Evolutionary conservation across 176 grass and related monocot genomes (phyloP), one percentile per base, ranked within the genome.

Genomic region (Triticum monococcum): DNA sequence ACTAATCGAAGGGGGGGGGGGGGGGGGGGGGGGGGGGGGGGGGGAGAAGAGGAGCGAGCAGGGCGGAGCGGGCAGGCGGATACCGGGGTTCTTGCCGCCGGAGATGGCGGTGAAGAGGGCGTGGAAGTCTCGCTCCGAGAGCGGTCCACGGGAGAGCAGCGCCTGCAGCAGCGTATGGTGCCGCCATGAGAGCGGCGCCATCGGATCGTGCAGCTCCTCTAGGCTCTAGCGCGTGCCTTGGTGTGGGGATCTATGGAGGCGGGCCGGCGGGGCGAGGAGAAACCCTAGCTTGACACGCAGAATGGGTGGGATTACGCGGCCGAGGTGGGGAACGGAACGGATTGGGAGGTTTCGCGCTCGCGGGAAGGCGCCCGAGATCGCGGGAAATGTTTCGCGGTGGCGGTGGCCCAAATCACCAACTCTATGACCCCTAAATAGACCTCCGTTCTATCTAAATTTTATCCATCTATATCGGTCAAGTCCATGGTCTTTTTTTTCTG

Each of bases 81-180:
- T 10, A 67, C 92, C 90, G 52, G 92, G 92, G 81, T 91, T 64
- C 81, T 93, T 97, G 36, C 92, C 81, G 35, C 88, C 81, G 38
- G 85, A 91, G 83, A 97, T 6, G 23, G 36, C 86, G 23, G 72
- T 7, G 86, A 97, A 95, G 62, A 94, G 25, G 74, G 75, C 84
- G 63, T 88, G 88, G 81, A 93, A 95, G 43, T 91, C 88, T 30
- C 61, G 68, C 41, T 94, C 92, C 3, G 79, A 28, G 66, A 94
- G 89, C 1, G 90, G 95, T 8, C 92, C 95, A 40, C 92, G 84
- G 61, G 54, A 89, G 68, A 94, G 85, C 32, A 92, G 86, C 54
- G 92, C 92, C 91, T 97, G 92, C 57, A 97, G 86, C 36, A 94
- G 84, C 48, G 90, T 77, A 89, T 94, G 92, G 81, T 94, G 91